Evolutionary conservation across 495 filamentous ascomycete genomes (phyloP).

Genomic region (Bombardia bombarda): DNA sequence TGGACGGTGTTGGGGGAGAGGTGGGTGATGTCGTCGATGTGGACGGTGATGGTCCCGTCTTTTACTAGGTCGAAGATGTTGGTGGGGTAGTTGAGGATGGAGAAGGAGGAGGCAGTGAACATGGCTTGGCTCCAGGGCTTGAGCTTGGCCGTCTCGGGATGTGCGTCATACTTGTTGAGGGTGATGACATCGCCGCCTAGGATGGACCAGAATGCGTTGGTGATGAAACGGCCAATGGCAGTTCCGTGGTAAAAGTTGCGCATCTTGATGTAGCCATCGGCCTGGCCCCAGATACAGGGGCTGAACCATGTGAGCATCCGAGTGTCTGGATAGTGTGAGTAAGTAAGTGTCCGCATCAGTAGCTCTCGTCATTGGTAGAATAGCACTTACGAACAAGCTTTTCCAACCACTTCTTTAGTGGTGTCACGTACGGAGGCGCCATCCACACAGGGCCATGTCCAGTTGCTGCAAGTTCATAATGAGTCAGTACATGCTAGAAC

Average conservation of each 20-base stretch:
- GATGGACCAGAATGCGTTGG: slow-evolving; percentile 59
- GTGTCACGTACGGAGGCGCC: slow-evolving; percentile 46
- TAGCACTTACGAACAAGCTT: slow-evolving; percentile 49
- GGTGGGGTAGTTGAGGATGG: slow-evolving; percentile 62
- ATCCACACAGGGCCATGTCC: slow-evolving; percentile 72
- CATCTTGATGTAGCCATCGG: slow-evolving; percentile 31
- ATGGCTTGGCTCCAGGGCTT: slow-evolving; percentile 57
- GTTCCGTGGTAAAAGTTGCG: slow-evolving; percentile 57
- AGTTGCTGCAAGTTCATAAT: slow-evolving; percentile 32
- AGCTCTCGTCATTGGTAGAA: no score
- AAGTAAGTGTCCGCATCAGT: no score
- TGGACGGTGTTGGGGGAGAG: slow-evolving; percentile 44
- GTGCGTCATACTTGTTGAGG: slow-evolving; percentile 49
- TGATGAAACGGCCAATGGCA: slow-evolving; percentile 56
- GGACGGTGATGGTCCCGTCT: slow-evolving; percentile 49
- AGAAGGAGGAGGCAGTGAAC: slow-evolving; percentile 53
- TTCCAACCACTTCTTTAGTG: slow-evolving; percentile 38
- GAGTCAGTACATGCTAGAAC: slow-evolving; percentile 1
- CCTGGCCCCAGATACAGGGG: slow-evolving; percentile 36
- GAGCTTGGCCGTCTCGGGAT: slow-evolving; percentile 56
- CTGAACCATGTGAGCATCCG: slow-evolving; percentile 37
- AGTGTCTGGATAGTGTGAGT: slow-evolving; percentile 17
- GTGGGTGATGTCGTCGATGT: slow-evolving; percentile 52
- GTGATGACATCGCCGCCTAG: slow-evolving; percentile 52
- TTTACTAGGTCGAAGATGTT: slow-evolving; percentile 57